These are phyloP conservation scores for Carex cristatella DNA, from an alignment of 176 grass and related monocot species.

Conservation along the genomic window DNA sequence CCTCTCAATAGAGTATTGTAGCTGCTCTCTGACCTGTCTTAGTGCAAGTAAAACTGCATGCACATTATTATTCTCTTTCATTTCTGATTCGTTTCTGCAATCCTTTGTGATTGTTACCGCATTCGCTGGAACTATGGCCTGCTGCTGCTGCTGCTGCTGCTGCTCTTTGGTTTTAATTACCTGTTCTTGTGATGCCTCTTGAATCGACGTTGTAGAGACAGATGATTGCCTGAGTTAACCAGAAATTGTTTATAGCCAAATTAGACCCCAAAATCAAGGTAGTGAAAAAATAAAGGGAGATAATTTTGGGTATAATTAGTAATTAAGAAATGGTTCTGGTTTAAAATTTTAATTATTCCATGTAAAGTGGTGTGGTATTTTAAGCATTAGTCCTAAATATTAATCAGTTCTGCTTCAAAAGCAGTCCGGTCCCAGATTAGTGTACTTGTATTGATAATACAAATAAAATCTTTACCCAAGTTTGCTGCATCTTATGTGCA, in stretches of 20 bases:
- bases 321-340: background rate
- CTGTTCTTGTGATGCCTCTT: background rate
- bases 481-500: background rate
- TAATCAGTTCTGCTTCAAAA: background rate
- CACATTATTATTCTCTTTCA: conserved; percentile 51
- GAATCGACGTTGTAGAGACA: background rate
- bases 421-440: background rate
- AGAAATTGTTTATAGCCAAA: background rate
- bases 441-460: background rate
- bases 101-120: background rate
- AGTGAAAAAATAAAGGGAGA: background rate
- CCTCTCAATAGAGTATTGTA: conserved; percentile 52
- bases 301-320: background rate
- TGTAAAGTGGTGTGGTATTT: background rate
- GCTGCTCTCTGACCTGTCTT: conserved; percentile 75
- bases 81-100: background rate
- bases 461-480: background rate
- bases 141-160: conserved; percentile 27
- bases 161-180: background rate
- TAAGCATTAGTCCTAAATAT: background rate
- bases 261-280: background rate
- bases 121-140: conserved; percentile 46
- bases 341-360: background rate
- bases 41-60: conserved; percentile 75
- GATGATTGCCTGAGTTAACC: background rate